A percentile compares a stretch with the other conserved stretches of the same genome.
Evolutionary conservation across 129 eudicot genomes (phyloP).

Genomic region (carrot (Daucus carota)): DH1_v3.0 NC_030382.2:58955001-58955500

Average conservation of each 20-base stretch:
- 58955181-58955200: not conserved
- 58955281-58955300: not conserved
- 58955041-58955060: constrained; percentile 99
- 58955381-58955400: not conserved
- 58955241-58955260: not conserved
- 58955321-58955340: not conserved
- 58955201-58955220: not conserved
- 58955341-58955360: not conserved
- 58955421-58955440: too few relatives aligned
- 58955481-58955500: too few relatives aligned
- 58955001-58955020: constrained; percentile 97
- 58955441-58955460: too few relatives aligned
- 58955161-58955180: constrained; percentile 38
- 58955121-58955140: constrained; percentile 87
- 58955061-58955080: constrained; percentile 96
- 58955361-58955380: not conserved
- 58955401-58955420: too few relatives aligned
- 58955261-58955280: not conserved
- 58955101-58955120: constrained; percentile 91
- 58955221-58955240: not conserved
- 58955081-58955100: constrained; percentile 91
- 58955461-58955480: too few relatives aligned
- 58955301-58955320: not conserved
- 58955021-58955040: constrained; percentile 94
- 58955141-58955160: constrained; percentile 85